Evolutionary conservation across 805 yeast species (phyloP).

Genomic region (Hyphopichia homilentoma): DNA sequence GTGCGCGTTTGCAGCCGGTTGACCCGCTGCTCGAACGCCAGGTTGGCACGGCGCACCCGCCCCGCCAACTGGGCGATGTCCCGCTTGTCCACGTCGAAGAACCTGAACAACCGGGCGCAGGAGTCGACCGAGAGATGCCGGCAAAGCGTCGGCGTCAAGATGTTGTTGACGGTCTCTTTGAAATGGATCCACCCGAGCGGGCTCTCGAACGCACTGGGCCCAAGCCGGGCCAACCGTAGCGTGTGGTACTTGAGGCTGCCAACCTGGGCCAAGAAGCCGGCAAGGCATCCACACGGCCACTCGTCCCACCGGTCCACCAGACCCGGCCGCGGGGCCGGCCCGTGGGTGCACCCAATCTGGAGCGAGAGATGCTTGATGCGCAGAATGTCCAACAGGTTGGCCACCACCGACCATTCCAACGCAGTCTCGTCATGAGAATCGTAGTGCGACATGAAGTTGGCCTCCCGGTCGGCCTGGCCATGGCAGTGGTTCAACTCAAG

Average conservation of each 20-base stretch:
- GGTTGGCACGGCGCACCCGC: neutral
- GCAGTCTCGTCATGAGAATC: slow-evolving; percentile 4
- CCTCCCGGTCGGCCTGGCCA: slow-evolving; percentile 5
- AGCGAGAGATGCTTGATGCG: slow-evolving; percentile 3
- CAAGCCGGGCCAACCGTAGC: neutral
- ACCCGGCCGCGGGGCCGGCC: too few species aligned
- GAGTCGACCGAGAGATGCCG: too few species aligned
- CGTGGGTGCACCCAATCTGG: slow-evolving; percentile 9
- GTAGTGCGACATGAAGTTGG: slow-evolving; percentile 5
- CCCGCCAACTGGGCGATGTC: neutral
- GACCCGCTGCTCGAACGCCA: neutral
- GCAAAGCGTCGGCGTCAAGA: slow-evolving; percentile 6
- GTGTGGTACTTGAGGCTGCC: slow-evolving; percentile 1
- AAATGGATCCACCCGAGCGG: too few species aligned
- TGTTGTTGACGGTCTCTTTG: slow-evolving; percentile 1
- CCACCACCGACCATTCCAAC: slow-evolving; percentile 5
- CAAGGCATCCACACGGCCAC: slow-evolving; percentile 7
- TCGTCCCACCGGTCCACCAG: neutral
- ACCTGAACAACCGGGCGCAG: too few species aligned
- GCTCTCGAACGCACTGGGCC: too few species aligned
- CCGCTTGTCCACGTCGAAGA: neutral
- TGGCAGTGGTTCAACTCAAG: slow-evolving; percentile 10
- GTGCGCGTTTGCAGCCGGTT: neutral
- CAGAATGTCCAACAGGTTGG: slow-evolving; percentile 2
- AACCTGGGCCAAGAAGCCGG: slow-evolving; percentile 1